Evolutionary conservation across 345 rosid genomes (phyloP).

Genomic region (Murraya paniculata): DNA sequence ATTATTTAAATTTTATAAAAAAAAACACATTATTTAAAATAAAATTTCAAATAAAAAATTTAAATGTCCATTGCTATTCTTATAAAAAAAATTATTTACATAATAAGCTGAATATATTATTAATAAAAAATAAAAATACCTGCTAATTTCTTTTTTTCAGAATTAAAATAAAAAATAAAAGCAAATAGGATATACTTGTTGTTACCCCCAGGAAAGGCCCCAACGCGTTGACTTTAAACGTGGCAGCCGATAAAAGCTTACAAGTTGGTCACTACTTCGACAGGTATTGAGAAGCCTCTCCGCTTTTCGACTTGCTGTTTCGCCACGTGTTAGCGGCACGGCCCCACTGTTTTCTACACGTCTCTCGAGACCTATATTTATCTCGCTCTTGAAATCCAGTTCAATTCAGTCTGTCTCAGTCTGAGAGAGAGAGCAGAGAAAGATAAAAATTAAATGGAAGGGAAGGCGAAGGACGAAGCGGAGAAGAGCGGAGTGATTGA

Average conservation of each 20-base stretch:
- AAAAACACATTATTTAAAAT: no score
- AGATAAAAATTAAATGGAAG: constrained; percentile 7
- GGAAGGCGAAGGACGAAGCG: constrained; percentile 21
- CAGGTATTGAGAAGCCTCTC: not conserved
- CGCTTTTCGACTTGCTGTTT: not conserved
- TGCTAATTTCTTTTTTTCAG: no score
- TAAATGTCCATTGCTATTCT: no score
- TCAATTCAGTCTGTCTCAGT: not conserved
- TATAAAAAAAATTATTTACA: no score
- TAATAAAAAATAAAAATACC: no score
- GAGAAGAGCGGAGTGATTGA: constrained; percentile 42
- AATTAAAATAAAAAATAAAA: no score
- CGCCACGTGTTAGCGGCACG: not conserved
- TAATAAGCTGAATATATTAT: no score
- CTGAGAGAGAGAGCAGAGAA: not conserved
- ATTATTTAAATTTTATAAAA: no score
- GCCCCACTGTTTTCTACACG: not conserved
- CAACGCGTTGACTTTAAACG: not conserved
- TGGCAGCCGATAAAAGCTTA: not conserved
- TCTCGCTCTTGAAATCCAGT: not conserved
- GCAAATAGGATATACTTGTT: no score
- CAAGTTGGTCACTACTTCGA: no score
- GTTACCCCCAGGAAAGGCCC: not conserved
- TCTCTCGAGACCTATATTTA: not conserved
- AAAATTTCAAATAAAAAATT: no score